Conservation (phyloP, 2,329 filamentous ascomycete species). For the Monilinia fructicola region DNA sequence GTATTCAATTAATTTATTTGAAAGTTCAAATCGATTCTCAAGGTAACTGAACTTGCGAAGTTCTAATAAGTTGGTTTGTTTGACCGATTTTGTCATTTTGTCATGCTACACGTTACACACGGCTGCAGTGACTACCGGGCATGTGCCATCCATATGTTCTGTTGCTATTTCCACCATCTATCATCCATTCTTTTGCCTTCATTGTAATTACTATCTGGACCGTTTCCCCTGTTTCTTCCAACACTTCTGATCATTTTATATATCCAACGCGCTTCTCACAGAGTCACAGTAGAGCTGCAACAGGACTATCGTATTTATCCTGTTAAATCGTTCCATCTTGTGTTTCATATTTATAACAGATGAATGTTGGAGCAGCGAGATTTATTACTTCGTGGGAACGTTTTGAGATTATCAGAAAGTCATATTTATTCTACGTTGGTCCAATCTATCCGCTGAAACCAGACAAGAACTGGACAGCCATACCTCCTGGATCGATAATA, state of each 20-base stretch:
- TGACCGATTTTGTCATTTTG: constrained; percentile 10
- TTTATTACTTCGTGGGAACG: not conserved
- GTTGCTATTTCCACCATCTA: constrained; percentile 44
- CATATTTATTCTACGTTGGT: constrained; percentile 41
- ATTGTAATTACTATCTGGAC: constrained; percentile 51
- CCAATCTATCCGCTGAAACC: constrained; percentile 56
- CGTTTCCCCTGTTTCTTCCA: not conserved
- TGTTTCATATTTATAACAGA: constrained; percentile 15
- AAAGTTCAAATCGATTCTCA: not conserved
- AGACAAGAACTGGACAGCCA: constrained; percentile 21
- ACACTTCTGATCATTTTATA: not conserved
- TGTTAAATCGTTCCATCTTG: constrained; percentile 13
- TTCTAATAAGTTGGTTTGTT: constrained; percentile 1
- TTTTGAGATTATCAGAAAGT: not conserved
- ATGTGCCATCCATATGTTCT: constrained; percentile 62
- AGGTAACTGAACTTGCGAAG: no score
- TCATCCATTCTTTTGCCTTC: constrained; percentile 32
- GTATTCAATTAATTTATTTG: not conserved
- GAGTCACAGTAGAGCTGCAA: not conserved
- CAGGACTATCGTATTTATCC: not conserved
- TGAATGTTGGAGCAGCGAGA: constrained; percentile 4
- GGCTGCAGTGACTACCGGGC: constrained; percentile 23
- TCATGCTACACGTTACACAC: constrained; percentile 20
- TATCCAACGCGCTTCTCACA: not conserved
- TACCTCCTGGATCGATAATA: constrained; percentile 12